phyloP scores from a whole-genome alignment of 2,329 filamentous ascomycete species.

The Ustilaginoidea virens region DNA sequence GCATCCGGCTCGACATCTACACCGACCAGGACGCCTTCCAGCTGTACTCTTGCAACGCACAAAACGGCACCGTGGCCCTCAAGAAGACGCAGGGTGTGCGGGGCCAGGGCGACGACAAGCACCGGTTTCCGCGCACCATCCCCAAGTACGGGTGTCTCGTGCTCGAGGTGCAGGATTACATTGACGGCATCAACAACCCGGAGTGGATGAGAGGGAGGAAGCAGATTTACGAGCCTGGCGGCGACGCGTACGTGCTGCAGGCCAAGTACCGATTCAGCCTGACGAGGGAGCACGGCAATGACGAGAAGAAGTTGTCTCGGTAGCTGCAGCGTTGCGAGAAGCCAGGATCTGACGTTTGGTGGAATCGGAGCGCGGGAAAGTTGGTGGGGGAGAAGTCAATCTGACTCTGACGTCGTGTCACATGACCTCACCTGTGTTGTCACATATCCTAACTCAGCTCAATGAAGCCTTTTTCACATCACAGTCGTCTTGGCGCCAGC shows the following conservation, averaged over 20 bases:
- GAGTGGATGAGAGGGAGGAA: conserved; percentile 56
- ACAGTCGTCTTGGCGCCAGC: no score
- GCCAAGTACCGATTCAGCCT: conserved; percentile 46
- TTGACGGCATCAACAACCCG: conserved; percentile 84
- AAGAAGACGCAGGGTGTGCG: conserved; percentile 55
- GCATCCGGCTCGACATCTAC: conserved; percentile 69
- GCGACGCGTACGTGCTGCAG: conserved; percentile 44
- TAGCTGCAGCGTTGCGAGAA: no score
- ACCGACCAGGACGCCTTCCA: conserved; percentile 80
- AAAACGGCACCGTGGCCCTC: conserved; percentile 55
- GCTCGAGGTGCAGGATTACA: conserved; percentile 85
- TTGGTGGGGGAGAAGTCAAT: no score
- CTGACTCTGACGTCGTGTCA: no score
- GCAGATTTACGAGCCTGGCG: conserved; percentile 45
- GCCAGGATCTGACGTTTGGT: no score
- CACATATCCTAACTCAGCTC: no score
- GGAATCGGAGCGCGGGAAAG: no score
- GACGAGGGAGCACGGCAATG: conserved; percentile 7
- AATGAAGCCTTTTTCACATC: no score
- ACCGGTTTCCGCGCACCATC: conserved; percentile 44
- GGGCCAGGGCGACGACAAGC: conserved; percentile 24
- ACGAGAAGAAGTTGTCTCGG: conserved; percentile 3
- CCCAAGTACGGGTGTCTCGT: conserved; percentile 74
- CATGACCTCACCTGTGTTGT: no score
- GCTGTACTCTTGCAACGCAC: conserved; percentile 68